These are phyloP conservation scores for Exophiala sp. DNA, from an alignment of 2,329 filamentous ascomycete species.

Conservation along the genomic window DNA sequence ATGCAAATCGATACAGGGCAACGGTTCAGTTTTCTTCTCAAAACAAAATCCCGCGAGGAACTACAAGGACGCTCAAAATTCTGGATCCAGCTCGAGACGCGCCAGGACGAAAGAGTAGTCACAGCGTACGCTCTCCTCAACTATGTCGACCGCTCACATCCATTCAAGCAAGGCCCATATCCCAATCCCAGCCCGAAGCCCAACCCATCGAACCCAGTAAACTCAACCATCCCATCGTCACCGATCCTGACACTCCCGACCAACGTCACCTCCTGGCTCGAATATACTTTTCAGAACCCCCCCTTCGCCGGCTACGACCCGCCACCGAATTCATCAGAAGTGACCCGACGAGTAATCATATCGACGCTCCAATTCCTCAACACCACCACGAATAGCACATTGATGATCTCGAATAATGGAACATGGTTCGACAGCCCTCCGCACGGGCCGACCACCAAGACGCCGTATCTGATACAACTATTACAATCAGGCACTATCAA, in stretches of 20 bases:
- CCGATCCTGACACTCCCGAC: constrained; percentile 26
- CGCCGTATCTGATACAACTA: constrained; percentile 45
- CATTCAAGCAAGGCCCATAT: background rate
- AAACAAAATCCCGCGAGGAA: constrained; percentile 42
- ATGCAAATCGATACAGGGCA: constrained; percentile 56
- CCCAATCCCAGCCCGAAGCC: background rate
- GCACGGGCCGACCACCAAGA: constrained; percentile 15
- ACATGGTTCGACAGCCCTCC: constrained; percentile 8
- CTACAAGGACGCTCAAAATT: constrained; percentile 38
- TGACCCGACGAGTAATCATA: constrained; percentile 48
- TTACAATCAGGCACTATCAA: constrained; percentile 35
- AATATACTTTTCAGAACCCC: constrained; percentile 27
- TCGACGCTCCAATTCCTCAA: constrained; percentile 34
- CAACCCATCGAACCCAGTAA: constrained; percentile 8
- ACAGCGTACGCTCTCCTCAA: constrained; percentile 31
- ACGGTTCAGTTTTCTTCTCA: constrained; percentile 53
- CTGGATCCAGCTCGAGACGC: constrained; percentile 37
- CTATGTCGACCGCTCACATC: constrained; percentile 15
- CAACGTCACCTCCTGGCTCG: constrained; percentile 9
- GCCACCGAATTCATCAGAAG: background rate
- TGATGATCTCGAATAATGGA: constrained; percentile 25
- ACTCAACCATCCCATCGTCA: constrained; percentile 9
- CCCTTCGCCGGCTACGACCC: background rate
- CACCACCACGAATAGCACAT: constrained; percentile 13
- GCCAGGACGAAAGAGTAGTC: constrained; percentile 25